Percentiles rank a stretch among this genome's conserved stretches.
phyloP scores from a whole-genome alignment of 2,329 filamentous ascomycete genomes.

The Colletotrichum neosansevieriae region DNA sequence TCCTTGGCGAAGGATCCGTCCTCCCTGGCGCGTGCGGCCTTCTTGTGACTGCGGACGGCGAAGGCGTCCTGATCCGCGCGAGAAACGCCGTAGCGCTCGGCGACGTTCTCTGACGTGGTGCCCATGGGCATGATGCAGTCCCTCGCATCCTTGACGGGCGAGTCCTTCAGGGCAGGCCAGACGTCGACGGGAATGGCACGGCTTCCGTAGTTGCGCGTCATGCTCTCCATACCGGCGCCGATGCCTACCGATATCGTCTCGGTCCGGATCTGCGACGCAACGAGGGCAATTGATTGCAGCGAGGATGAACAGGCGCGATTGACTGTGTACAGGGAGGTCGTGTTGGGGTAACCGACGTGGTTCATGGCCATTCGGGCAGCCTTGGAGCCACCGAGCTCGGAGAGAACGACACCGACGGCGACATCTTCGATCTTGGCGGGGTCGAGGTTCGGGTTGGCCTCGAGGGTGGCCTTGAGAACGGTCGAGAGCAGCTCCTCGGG shows the following conservation, averaged over 20 bases:
- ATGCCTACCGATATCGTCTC: conserved; percentile 81
- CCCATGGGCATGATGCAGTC: conserved; percentile 98
- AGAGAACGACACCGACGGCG: conserved; percentile 88
- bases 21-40: conserved; percentile 77
- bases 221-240: conserved; percentile 94
- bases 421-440: conserved; percentile 81
- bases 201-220: conserved; percentile 90
- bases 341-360: conserved; percentile 80
- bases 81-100: conserved; percentile 78
- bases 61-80: conserved; percentile 86
- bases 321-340: conserved; percentile 84
- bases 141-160: conserved; percentile 73
- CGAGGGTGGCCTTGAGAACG: conserved; percentile 75
- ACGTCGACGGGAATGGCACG: conserved; percentile 86
- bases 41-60: conserved; percentile 78
- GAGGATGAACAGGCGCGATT: conserved; percentile 89
- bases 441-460: conserved; percentile 78
- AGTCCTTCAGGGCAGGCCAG: conserved; percentile 79
- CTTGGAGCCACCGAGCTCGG: conserved; percentile 90
- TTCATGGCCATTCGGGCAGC: conserved; percentile 91
- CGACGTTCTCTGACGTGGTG: conserved; percentile 89
- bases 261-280: conserved; percentile 81
- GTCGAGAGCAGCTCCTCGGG: conserved; percentile 87
- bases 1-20: conserved; percentile 80
- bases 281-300: conserved; percentile 79